phyloP scores from a whole-genome alignment of 148 eudicot species.

The Diospyros lotus region DNA sequence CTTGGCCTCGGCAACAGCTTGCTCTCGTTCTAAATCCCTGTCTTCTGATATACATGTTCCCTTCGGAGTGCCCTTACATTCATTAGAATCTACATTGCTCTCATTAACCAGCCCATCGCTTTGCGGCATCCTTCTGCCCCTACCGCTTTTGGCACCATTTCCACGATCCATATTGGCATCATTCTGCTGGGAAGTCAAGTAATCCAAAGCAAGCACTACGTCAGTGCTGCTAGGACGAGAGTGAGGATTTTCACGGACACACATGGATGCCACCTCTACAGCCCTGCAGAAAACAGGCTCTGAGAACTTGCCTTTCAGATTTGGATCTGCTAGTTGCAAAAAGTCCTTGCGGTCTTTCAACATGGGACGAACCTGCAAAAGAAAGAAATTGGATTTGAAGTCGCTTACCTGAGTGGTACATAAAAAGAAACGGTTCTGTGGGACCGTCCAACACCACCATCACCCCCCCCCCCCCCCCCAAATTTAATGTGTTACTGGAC shows the following conservation, averaged over 20 bases:
- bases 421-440: too few species aligned
- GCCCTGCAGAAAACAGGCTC: slow-evolving; percentile 31
- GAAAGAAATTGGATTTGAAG: background rate
- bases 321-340: slow-evolving; percentile 52
- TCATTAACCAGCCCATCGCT: slow-evolving; percentile 7
- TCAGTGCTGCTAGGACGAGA: slow-evolving; percentile 55
- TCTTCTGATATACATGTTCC: slow-evolving; percentile 11
- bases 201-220: slow-evolving; percentile 46
- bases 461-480: too few species aligned
- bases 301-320: slow-evolving; percentile 46
- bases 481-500: background rate
- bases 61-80: background rate
- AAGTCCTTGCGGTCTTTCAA: slow-evolving; percentile 32
- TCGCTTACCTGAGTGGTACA: background rate
- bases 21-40: slow-evolving; percentile 39
- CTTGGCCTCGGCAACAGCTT: slow-evolving; percentile 76
- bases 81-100: slow-evolving; percentile 1
- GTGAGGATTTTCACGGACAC: slow-evolving; percentile 43
- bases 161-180: slow-evolving; percentile 6
- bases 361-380: slow-evolving; percentile 50
- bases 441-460: too few species aligned
- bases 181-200: slow-evolving; percentile 32
- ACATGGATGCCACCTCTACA: slow-evolving; percentile 58
- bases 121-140: background rate
- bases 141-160: slow-evolving; percentile 5